These are phyloP conservation scores for Rauvolfia tetraphylla DNA, from an alignment of 257 asterid species.

Conservation along the genomic window DNA sequence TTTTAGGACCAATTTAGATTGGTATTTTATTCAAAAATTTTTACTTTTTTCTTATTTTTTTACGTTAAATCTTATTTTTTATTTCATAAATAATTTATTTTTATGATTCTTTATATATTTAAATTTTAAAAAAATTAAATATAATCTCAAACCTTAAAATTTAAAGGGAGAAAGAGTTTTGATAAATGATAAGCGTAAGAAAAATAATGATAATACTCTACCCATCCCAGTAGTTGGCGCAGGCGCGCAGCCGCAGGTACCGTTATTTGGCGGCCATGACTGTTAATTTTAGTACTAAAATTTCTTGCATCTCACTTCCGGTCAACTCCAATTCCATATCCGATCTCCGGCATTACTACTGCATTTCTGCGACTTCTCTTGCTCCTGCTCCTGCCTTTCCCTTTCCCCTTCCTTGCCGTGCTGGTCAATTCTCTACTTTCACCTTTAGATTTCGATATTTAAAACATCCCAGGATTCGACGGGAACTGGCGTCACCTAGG, in stretches of 20 bases:
- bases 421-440: neutral
- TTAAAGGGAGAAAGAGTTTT: too few species aligned
- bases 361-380: neutral
- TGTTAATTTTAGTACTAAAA: neutral
- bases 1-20: too few species aligned
- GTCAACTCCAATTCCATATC: neutral
- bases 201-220: too few species aligned
- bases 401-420: neutral
- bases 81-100: too few species aligned
- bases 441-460: neutral
- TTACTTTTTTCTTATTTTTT: too few species aligned
- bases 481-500: slow-evolving; percentile 11
- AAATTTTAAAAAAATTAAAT: too few species aligned
- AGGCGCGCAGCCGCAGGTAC: too few species aligned
- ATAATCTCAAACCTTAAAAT: too few species aligned
- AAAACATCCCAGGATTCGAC: slow-evolving; percentile 1
- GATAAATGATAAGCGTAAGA: too few species aligned
- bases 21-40: too few species aligned
- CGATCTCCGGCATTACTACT: neutral
- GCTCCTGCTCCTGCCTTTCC: neutral
- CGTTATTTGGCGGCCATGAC: neutral
- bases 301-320: neutral
- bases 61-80: too few species aligned
- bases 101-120: too few species aligned
- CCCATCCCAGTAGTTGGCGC: neutral